Evolutionary conservation across 306 rosid genomes (phyloP), one percentile per base, ranked within the genome.

Genomic region (Rosa chinensis): DNA sequence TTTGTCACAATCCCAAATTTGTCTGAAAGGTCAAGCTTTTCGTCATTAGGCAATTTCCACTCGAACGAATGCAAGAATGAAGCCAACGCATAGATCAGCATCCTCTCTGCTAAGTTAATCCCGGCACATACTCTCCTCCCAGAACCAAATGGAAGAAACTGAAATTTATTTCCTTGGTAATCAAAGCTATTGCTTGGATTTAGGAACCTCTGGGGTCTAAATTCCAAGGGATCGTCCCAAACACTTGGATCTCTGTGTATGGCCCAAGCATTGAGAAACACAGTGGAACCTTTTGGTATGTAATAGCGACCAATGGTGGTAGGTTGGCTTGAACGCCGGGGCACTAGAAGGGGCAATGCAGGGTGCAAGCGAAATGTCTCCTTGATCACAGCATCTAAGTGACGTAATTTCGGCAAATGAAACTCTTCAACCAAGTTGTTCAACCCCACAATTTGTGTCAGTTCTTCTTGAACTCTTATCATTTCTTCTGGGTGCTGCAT

Each of bases 91-190:
- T 59, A 37, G 9, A 62, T 5, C 0, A 83, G 16, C 73, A 52
- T 74, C n/a, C 43, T 79, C 61, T 78, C 83, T 1, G 63, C 83
- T 8, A 79, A 59, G 20, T 78, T 72, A 40, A 79, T 13, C 43
- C 82, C 84, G 3, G 77, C 79, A 25, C 84, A 76, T 20, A 20
- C 20, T 56, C 63, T 59, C 21, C 37, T 59, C 6, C 90, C 83
- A 1, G 74, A 79, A 1, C 90, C 90, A 70, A 87, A 87, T 8
- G 86, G 82, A 4, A 72, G 3, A 37, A 49, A 87, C 10, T 71
- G 21, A 16, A 77, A 74, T 13, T 61, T 52, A 5, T 79, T 84
- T 13, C 82, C 86, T 0, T 12, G 8, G 23, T 42, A 68, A 39
- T 79, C 84, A 32, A 28, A 79, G 1, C 16, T 10, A 9, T 62